A percentile compares a stretch with the other conserved stretches of the same genome.
Evolutionary conservation across 139 green algal genomes (phyloP).

Genomic region (Zygnema cylindricum): DNA sequence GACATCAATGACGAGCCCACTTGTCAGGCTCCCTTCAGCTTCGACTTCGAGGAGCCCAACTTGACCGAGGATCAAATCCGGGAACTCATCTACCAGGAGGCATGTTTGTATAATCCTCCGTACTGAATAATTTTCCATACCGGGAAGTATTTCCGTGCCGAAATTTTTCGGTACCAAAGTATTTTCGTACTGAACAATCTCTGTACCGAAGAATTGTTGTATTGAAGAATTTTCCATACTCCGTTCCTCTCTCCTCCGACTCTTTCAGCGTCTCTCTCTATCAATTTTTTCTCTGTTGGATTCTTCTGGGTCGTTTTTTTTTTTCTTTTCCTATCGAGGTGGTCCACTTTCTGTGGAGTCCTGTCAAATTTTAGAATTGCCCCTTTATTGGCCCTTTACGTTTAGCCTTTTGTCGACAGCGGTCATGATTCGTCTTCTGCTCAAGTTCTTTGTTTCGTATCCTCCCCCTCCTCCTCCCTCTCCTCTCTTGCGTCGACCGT

Average conservation of each 20-base stretch:
- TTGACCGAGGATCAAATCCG: constrained; percentile 44
- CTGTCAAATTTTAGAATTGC: neutral
- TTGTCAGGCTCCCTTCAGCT: constrained; percentile 50
- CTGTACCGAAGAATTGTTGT: too few species aligned
- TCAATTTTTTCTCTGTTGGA: neutral
- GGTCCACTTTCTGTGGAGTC: neutral
- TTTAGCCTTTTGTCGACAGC: too few species aligned
- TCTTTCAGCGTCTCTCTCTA: neutral
- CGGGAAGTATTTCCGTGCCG: neutral
- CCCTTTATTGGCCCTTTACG: too few species aligned
- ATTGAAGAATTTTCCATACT: neutral
- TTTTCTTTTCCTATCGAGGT: neutral
- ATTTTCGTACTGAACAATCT: too few species aligned
- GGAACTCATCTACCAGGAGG: constrained; percentile 58
- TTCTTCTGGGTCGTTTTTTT: neutral
- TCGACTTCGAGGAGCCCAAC: constrained; percentile 59
- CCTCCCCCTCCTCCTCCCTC: too few species aligned
- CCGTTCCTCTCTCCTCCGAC: neutral
- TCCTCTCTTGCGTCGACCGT: too few species aligned
- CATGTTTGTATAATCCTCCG: constrained; percentile 36
- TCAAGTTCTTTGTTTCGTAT: too few species aligned
- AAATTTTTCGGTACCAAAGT: neutral
- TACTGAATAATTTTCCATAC: neutral
- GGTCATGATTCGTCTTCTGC: too few species aligned
- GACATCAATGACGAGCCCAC: constrained; percentile 70